These are phyloP conservation scores for Coniochaeta sp. DNA, from an alignment of 2,329 filamentous ascomycete species.

Conservation along the genomic window DNA sequence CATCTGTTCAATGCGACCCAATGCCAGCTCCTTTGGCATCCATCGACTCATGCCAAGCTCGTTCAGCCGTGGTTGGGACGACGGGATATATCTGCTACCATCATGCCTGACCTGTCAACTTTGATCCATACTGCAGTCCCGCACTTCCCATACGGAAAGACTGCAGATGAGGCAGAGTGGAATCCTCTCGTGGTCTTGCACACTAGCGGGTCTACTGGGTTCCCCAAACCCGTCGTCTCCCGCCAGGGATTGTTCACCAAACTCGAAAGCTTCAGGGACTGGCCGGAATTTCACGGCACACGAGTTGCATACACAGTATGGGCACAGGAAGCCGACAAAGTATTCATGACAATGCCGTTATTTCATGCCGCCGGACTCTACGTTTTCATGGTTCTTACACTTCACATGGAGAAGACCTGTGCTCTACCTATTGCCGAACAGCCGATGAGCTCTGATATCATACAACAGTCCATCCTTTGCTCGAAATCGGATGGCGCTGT, in stretches of 20 bases:
- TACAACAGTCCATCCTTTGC: slow-evolving; percentile 20
- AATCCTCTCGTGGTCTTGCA: slow-evolving; percentile 34
- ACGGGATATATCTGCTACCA: slow-evolving; percentile 26
- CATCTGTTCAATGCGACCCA: slow-evolving; percentile 34
- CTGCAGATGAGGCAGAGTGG: slow-evolving; percentile 32
- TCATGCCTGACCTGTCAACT: neutral
- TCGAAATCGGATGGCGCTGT: slow-evolving; percentile 18
- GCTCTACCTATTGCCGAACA: slow-evolving; percentile 22
- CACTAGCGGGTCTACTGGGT: slow-evolving; percentile 37
- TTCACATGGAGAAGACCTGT: slow-evolving; percentile 22
- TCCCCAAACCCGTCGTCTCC: slow-evolving; percentile 36
- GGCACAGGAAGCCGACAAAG: slow-evolving; percentile 12
- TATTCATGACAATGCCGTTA: slow-evolving; percentile 22
- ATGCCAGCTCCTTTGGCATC: slow-evolving; percentile 29
- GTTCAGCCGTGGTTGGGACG: slow-evolving; percentile 29
- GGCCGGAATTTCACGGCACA: slow-evolving; percentile 9
- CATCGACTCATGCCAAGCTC: slow-evolving; percentile 17
- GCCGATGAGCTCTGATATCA: slow-evolving; percentile 26
- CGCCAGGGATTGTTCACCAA: slow-evolving; percentile 28
- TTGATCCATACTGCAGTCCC: slow-evolving; percentile 14
- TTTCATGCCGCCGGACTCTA: slow-evolving; percentile 30
- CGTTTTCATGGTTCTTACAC: slow-evolving; percentile 11
- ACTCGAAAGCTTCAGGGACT: slow-evolving; percentile 13
- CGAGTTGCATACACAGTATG: slow-evolving; percentile 17
- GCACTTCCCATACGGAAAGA: slow-evolving; percentile 7